These are phyloP conservation scores for Cyberlindnera sargentensis DNA, from an alignment of 805 yeast genomes.

Conservation along the genomic window DNA sequence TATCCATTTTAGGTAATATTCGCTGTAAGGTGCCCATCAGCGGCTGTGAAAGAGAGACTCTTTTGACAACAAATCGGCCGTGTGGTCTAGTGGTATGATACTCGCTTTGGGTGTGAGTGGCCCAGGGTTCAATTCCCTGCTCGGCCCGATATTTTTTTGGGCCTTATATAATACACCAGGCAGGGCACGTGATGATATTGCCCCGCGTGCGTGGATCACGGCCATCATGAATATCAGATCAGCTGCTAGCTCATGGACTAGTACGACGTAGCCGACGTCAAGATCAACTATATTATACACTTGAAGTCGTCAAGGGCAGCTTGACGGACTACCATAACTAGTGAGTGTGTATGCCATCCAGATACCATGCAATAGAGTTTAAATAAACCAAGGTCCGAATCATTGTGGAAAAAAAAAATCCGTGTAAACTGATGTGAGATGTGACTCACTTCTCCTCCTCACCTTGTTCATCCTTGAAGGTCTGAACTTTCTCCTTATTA, in stretches of 20 bases:
- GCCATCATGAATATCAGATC: too few relatives aligned
- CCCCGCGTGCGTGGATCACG: too few relatives aligned
- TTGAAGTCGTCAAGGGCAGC: neutral
- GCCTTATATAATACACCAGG: too few relatives aligned
- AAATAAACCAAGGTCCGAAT: too few relatives aligned
- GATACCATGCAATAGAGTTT: too few relatives aligned
- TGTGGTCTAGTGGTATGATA: constrained; percentile 27
- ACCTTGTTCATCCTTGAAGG: constrained; percentile 2
- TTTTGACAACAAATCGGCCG: constrained; percentile 15
- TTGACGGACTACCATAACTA: too few relatives aligned
- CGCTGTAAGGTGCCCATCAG: too few relatives aligned
- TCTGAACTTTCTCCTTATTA: constrained; percentile 29
- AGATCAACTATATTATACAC: neutral
- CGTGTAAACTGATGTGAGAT: neutral
- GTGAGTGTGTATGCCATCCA: too few relatives aligned
- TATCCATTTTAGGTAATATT: too few relatives aligned
- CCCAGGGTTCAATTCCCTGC: constrained; percentile 18
- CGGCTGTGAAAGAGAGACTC: neutral
- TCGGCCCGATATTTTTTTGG: constrained; percentile 20
- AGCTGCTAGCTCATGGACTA: neutral
- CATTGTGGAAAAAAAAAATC: too few relatives aligned
- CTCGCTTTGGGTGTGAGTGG: constrained; percentile 29
- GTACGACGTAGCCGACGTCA: neutral
- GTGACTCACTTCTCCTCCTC: neutral
- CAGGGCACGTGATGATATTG: too few relatives aligned